Evolutionary conservation across 2,329 filamentous ascomycete genomes (phyloP).

Genomic region (Graphilbum sp.): DNA sequence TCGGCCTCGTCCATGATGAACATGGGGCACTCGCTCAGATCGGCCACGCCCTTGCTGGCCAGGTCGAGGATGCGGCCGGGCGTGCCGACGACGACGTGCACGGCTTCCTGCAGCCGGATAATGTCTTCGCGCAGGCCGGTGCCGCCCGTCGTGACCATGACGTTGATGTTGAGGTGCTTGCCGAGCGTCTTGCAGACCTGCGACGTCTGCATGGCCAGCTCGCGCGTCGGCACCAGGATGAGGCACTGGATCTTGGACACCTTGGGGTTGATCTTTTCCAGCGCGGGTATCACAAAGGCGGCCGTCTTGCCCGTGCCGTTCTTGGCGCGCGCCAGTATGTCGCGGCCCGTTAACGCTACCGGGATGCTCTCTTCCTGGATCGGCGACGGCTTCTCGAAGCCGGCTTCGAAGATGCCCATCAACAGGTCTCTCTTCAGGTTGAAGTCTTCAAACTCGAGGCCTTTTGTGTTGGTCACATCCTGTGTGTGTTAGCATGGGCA

Average conservation of each 20-base stretch:
- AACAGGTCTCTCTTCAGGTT: constrained; percentile 85
- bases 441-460: constrained; percentile 94
- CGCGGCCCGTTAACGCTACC: constrained; percentile 84
- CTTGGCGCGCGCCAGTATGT: constrained; percentile 91
- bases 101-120: constrained; percentile 78
- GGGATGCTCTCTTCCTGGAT: constrained; percentile 99
- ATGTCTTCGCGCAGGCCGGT: constrained; percentile 94
- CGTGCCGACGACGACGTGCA: constrained; percentile 95
- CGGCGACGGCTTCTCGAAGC: constrained; percentile 95
- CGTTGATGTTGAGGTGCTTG: constrained; percentile 91
- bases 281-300: constrained; percentile 88
- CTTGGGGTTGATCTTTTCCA: constrained; percentile 94
- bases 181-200: constrained; percentile 98
- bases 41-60: constrained; percentile 89
- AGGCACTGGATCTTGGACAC: constrained; percentile 91
- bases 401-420: constrained; percentile 99
- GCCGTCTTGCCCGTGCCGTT: constrained; percentile 98
- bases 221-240: constrained; percentile 90
- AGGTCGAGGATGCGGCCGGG: constrained; percentile 92
- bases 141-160: constrained; percentile 98
- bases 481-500: too few species aligned
- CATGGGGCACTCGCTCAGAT: constrained; percentile 88
- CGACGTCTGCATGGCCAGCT: constrained; percentile 93
- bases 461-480: constrained; percentile 98
- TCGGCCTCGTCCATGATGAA: constrained; percentile 99